phyloP scores from a whole-genome alignment of 257 asterid species.

The Leptodermis oblonga region DNA sequence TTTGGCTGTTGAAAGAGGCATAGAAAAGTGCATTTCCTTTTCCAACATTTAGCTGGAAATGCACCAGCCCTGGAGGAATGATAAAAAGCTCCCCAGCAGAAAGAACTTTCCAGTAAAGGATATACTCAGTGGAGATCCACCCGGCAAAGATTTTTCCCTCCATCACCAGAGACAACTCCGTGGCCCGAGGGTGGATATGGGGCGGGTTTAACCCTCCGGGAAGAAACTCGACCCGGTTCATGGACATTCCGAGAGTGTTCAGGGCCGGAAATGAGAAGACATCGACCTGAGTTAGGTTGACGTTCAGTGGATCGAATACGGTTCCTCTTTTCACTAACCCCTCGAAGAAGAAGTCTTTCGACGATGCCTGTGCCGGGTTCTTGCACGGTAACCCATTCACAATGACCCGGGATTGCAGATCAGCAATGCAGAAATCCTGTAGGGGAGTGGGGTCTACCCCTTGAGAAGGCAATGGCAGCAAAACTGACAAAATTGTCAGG shows the following conservation, averaged over 20 bases:
- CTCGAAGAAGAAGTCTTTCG: too few species aligned
- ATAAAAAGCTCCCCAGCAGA: too few species aligned
- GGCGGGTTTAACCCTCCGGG: too few species aligned
- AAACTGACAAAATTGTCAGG: too few species aligned
- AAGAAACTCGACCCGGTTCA: slow-evolving; percentile 12
- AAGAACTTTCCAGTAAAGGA: too few species aligned
- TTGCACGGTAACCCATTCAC: slow-evolving; percentile 15
- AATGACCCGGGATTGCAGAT: not conserved
- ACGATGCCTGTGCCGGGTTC: not conserved
- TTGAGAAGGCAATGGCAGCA: not conserved
- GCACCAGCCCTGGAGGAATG: too few species aligned
- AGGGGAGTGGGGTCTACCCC: not conserved
- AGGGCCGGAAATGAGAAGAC: not conserved
- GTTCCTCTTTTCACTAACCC: not conserved
- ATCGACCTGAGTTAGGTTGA: not conserved
- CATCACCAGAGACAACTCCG: too few species aligned
- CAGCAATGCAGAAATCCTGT: not conserved
- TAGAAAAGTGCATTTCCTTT: too few species aligned
- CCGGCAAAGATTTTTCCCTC: too few species aligned
- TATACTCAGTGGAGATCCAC: too few species aligned
- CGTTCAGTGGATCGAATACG: not conserved
- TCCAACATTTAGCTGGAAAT: too few species aligned
- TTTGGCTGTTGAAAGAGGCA: slow-evolving; percentile 13
- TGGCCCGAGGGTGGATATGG: too few species aligned
- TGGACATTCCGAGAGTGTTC: slow-evolving; percentile 16